Evolutionary conservation across 2,329 filamentous ascomycete species (phyloP).

Genomic region (Cadophora sp.): DNA sequence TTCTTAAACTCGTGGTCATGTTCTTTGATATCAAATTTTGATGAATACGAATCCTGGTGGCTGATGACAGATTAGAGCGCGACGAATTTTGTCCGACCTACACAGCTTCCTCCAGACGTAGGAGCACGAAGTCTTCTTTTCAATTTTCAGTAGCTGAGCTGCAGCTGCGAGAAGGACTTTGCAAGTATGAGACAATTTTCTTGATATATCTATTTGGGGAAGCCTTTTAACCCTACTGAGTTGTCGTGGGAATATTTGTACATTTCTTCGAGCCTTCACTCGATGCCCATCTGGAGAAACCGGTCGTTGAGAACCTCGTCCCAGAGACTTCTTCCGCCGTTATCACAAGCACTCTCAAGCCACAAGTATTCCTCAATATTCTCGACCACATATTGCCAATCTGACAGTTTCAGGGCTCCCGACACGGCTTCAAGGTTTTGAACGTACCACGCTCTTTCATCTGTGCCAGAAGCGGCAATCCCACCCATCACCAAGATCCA

Average conservation of each 20-base stretch:
- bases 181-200: too few relatives aligned
- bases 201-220: too few relatives aligned
- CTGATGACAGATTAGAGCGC: not conserved
- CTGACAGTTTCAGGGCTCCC: constrained; percentile 8
- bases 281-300: not conserved
- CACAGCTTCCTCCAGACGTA: not conserved
- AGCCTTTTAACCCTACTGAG: too few relatives aligned
- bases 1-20: not conserved
- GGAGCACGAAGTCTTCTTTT: not conserved
- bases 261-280: too few relatives aligned
- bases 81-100: not conserved
- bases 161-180: too few relatives aligned
- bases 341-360: constrained; percentile 25
- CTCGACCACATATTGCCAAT: constrained; percentile 19
- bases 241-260: too few relatives aligned
- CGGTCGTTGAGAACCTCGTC: constrained; percentile 16
- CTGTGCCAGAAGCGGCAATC: constrained; percentile 12
- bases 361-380: constrained; percentile 18
- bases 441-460: constrained; percentile 22
- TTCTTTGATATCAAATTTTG: too few relatives aligned
- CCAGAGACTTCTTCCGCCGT: constrained; percentile 22
- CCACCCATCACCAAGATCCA: constrained; percentile 28
- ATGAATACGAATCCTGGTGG: too few relatives aligned
- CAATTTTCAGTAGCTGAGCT: not conserved
- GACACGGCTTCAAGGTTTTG: constrained; percentile 18